phyloP scores from a whole-genome alignment of 1,284 basidiomycete genomes.

The Sutorius eximius region DNA sequence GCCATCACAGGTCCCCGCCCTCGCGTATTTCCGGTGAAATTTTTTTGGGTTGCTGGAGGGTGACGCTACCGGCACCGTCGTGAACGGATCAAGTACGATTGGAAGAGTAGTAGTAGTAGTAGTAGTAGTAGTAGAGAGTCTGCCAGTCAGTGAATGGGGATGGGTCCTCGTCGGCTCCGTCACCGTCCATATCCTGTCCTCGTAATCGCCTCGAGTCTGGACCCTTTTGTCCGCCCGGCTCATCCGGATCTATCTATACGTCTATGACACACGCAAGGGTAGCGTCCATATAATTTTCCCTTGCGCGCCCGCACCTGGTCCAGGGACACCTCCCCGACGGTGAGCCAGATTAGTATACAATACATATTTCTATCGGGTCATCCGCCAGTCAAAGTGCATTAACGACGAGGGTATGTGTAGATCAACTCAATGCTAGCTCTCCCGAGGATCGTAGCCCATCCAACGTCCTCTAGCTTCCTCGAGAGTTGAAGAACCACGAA shows the following conservation, averaged over 20 bases:
- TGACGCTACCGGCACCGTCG: slow-evolving; percentile 12
- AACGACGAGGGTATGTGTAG: slow-evolving; percentile 35
- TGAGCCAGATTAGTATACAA: slow-evolving; percentile 33
- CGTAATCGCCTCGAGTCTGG: slow-evolving; percentile 23
- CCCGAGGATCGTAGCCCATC: slow-evolving; percentile 18
- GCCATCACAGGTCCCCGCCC: slow-evolving; percentile 39
- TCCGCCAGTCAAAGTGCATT: slow-evolving; percentile 29
- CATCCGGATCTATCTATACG: slow-evolving; percentile 19
- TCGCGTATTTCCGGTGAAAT: slow-evolving; percentile 41
- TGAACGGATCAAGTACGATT: slow-evolving; percentile 5
- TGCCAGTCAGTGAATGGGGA: too few relatives aligned
- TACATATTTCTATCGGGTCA: slow-evolving; percentile 17
- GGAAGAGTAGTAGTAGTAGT: slow-evolving; percentile 2
- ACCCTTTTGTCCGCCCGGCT: slow-evolving; percentile 13
- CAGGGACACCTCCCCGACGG: slow-evolving; percentile 20
- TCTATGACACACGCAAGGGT: slow-evolving; percentile 26
- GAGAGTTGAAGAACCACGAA: slow-evolving; percentile 86
- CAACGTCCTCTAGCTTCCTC: slow-evolving; percentile 42
- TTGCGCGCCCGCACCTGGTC: slow-evolving; percentile 21
- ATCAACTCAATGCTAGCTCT: slow-evolving; percentile 33
- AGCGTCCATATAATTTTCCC: slow-evolving; percentile 29
- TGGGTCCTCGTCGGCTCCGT: slow-evolving; percentile 27
- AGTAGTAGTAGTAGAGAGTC: slow-evolving; percentile 10
- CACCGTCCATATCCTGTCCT: slow-evolving; percentile 7
- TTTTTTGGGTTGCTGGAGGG: slow-evolving; percentile 29